Evolutionary conservation across 345 rosid species (phyloP), one percentile per base, ranked within the genome.

Genomic region (Ailanthus altissimus): DNA sequence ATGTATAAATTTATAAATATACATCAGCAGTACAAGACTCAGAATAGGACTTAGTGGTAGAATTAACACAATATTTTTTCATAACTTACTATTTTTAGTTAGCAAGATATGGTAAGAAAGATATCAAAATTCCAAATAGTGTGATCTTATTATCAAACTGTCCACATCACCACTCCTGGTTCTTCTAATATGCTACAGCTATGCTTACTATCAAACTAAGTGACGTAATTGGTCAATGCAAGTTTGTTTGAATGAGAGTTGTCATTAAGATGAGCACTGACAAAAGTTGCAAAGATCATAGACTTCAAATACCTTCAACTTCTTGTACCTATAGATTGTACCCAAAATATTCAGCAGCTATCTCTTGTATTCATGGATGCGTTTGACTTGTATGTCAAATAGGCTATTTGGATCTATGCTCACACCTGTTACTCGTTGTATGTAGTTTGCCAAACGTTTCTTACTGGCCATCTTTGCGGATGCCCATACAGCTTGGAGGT

Each of bases 321-420:
- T 92, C 88, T 92, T 93, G 92, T 93, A 95, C 75, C 90, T 87
- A 86, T 90, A 90, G 73, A 95, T 85, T 14, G 89, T 89, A 70
- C 97, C 97, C 85, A 95, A 86, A 81, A 95, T 93, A 84, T 95
- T 95, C 87, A 95, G 79, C 71, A 95, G 85, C 77, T 95, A 98
- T 83, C 99, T 91, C 90, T 95, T 95, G 85, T 95, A 95, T 75
- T 95, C 99, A 80, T 95, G 99, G 80, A 95, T 95, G 79, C 99
- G 97, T 88, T 95, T 95, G 77, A 95, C 93, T 88, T 93, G 98
- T 78, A 95, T 95, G 86, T 95, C 99, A 84, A 93, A 95, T 57
- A 95, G 86, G 82, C 92, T 93, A 78, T 83, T 88, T 66, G 96
- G 86, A 79, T 95, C 96, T 74, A 95, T 87, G 78, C 79, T 89